Conservation (phyloP, 129 eudicot genomes). For the Dittrichia graveolens region DNA sequence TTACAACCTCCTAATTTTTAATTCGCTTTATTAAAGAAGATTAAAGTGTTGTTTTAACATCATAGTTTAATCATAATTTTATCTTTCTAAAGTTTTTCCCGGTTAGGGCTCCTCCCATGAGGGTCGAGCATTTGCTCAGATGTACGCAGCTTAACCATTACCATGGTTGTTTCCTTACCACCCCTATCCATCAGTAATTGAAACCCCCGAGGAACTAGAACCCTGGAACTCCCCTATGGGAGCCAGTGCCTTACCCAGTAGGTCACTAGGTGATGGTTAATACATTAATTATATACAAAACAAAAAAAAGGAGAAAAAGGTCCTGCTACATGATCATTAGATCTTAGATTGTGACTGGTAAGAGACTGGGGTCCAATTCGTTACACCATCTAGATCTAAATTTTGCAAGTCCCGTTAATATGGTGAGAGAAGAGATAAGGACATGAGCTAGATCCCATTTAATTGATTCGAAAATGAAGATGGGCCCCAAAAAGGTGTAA, state of each 20-base stretch:
- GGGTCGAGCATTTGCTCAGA: too few species aligned
- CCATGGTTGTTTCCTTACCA: too few species aligned
- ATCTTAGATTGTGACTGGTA: background rate
- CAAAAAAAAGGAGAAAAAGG: background rate
- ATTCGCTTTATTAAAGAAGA: background rate
- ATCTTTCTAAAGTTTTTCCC: too few species aligned
- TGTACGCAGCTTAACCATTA: too few species aligned
- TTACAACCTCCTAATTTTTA: constrained; percentile 1
- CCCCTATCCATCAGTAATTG: too few species aligned
- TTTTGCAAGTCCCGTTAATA: background rate
- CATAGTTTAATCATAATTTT: background rate
- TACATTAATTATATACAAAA: background rate
- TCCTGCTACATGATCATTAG: background rate
- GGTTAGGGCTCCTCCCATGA: too few species aligned
- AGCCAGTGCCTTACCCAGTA: too few species aligned
- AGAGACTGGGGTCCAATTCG: background rate
- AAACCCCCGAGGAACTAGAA: too few species aligned
- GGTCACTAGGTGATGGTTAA: too few species aligned
- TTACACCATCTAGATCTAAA: background rate
- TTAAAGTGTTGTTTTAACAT: background rate
- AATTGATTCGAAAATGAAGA: background rate
- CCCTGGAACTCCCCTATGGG: too few species aligned
- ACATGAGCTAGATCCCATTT: background rate
- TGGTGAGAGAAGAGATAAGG: background rate
- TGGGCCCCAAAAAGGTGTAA: background rate